Conservation (phyloP, 1,139 yeast genomes). For the Schizosaccharomyces versatilis region DNA sequence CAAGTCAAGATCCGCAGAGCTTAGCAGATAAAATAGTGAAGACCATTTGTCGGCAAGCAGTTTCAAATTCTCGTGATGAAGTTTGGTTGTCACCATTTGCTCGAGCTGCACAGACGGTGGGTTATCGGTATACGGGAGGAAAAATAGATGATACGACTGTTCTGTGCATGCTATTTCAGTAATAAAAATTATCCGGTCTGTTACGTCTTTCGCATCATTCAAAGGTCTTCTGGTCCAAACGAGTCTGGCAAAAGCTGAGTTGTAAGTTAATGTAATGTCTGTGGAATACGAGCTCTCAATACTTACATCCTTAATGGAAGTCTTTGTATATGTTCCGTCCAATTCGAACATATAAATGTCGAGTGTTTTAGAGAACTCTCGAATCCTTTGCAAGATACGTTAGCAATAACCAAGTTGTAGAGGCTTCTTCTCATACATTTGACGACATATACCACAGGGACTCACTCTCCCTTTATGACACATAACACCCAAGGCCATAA, state of each 20-base stretch:
- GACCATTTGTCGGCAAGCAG: neutral
- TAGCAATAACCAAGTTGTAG: no score
- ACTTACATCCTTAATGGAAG: neutral
- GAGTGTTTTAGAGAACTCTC: neutral
- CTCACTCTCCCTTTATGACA: neutral
- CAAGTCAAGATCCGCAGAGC: neutral
- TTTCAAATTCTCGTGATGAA: neutral
- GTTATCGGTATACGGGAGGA: neutral
- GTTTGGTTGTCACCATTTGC: neutral
- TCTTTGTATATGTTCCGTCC: neutral
- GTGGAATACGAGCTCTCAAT: neutral
- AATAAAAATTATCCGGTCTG: neutral
- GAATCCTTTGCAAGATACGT: neutral
- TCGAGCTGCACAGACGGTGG: neutral
- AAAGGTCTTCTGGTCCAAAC: neutral
- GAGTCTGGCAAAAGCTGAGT: neutral
- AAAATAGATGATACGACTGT: neutral
- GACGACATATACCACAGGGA: slow-evolving; percentile 2
- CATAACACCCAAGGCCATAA: slow-evolving; percentile 1
- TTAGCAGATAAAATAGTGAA: neutral
- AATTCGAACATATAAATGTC: neutral
- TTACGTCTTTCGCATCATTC: neutral
- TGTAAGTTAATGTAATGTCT: neutral
- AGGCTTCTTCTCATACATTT: neutral
- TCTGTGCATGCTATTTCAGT: neutral